Evolutionary conservation across 768 basidiomycete genomes (phyloP).

Genomic region (Gautieria morchelliformis): DNA sequence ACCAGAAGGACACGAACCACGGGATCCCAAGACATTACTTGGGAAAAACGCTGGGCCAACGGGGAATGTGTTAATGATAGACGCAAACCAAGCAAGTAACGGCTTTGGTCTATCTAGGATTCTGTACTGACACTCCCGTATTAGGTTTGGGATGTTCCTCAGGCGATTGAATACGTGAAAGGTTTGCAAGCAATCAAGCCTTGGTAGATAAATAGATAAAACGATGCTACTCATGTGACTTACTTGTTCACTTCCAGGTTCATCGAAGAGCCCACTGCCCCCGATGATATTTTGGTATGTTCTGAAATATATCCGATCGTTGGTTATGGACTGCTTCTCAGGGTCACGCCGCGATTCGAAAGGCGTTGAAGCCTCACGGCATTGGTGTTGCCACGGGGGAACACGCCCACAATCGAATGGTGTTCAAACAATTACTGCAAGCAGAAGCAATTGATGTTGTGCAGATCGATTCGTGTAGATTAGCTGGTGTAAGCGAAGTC

Average conservation of each 20-base stretch:
- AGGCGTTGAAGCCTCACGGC: slow-evolving; percentile 63
- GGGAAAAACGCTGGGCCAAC: slow-evolving; percentile 95
- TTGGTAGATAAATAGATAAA: slow-evolving; percentile 40
- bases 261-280: slow-evolving; percentile 90
- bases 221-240: not conserved
- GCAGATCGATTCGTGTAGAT: slow-evolving; percentile 90
- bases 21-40: slow-evolving; percentile 55
- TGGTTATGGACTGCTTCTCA: not conserved
- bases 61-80: slow-evolving; percentile 92
- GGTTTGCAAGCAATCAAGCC: slow-evolving; percentile 72
- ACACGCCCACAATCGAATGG: slow-evolving; percentile 88
- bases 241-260: slow-evolving; percentile 42
- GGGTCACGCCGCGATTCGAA: slow-evolving; percentile 72
- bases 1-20: slow-evolving; percentile 45
- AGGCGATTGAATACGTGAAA: slow-evolving; percentile 87
- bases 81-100: slow-evolving; percentile 70
- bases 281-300: slow-evolving; percentile 68
- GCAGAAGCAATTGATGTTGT: slow-evolving; percentile 88
- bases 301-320: not conserved
- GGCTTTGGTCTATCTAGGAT: slow-evolving; percentile 3
- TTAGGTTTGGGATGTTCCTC: slow-evolving; percentile 78
- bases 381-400: slow-evolving; percentile 93
- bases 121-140: not conserved
- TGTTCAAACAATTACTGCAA: slow-evolving; percentile 89
- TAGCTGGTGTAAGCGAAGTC: slow-evolving; percentile 90